Evolutionary conservation across 768 basidiomycete species (phyloP).

Genomic region (Suillus paluster): DNA sequence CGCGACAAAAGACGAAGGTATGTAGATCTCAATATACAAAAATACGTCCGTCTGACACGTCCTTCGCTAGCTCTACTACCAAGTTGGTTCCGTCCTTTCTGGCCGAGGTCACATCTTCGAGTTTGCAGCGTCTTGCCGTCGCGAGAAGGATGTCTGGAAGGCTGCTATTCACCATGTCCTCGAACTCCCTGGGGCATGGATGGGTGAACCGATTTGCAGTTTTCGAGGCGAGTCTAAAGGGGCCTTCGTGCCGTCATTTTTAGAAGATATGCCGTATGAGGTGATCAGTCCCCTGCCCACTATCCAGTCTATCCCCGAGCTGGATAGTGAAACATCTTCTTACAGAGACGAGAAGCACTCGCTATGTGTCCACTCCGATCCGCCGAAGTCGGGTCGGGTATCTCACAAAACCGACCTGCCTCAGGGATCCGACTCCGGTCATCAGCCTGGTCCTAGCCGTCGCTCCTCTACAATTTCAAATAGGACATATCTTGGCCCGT

Average conservation of each 20-base stretch:
- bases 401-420: constrained; percentile 24
- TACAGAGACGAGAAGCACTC: background rate
- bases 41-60: background rate
- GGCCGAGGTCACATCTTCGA: constrained; percentile 79
- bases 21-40: constrained; percentile 31
- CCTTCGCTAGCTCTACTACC: constrained; percentile 68
- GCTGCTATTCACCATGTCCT: constrained; percentile 59
- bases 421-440: constrained; percentile 21
- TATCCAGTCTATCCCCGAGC: constrained; percentile 61
- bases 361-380: background rate
- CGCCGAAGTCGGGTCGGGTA: constrained; percentile 16
- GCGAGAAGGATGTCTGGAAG: constrained; percentile 90
- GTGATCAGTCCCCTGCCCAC: constrained; percentile 50
- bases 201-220: constrained; percentile 66
- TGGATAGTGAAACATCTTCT: constrained; percentile 25
- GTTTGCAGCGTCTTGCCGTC: constrained; percentile 80
- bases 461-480: constrained; percentile 69
- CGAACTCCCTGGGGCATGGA: constrained; percentile 50
- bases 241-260: constrained; percentile 37
- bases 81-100: constrained; percentile 77
- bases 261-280: constrained; percentile 46
- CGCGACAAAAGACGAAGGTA: constrained; percentile 74
- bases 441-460: constrained; percentile 43
- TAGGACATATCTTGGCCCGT: constrained; percentile 59
- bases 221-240: constrained; percentile 52